phyloP scores from a whole-genome alignment of 306 rosid species.

The Prunus campanulata region DNA sequence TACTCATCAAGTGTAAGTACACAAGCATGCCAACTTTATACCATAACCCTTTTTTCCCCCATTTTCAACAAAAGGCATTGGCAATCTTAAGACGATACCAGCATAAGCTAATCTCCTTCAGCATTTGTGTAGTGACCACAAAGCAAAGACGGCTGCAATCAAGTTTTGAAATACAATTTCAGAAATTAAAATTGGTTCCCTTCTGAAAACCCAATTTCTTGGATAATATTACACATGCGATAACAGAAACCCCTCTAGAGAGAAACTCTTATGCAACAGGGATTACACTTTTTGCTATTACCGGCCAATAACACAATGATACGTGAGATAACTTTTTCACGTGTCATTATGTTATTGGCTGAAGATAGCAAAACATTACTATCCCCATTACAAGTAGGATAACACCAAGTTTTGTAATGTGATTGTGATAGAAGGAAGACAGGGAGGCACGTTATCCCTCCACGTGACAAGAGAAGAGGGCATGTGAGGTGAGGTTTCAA shows the following conservation, averaged over 20 bases:
- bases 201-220: background rate
- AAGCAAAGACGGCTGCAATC: background rate
- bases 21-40: background rate
- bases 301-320: no score
- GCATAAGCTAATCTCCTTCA: no score
- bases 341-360: no score
- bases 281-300: no score
- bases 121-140: background rate
- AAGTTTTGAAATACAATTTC: background rate
- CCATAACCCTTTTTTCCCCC: background rate
- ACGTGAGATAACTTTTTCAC: no score
- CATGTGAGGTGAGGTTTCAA: conserved; percentile 11
- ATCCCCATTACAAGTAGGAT: no score
- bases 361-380: no score
- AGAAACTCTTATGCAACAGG: no score
- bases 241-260: no score
- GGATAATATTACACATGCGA: no score
- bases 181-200: background rate
- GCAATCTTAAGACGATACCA: background rate
- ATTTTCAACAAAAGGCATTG: background rate
- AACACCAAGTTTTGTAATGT: background rate
- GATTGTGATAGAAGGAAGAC: no score
- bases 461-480: conserved; percentile 6
- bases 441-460: background rate
- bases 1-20: background rate